Base-by-base conservation (phyloP, 2,329 filamentous ascomycete genomes). In the Colletotrichum sp. region DNA sequence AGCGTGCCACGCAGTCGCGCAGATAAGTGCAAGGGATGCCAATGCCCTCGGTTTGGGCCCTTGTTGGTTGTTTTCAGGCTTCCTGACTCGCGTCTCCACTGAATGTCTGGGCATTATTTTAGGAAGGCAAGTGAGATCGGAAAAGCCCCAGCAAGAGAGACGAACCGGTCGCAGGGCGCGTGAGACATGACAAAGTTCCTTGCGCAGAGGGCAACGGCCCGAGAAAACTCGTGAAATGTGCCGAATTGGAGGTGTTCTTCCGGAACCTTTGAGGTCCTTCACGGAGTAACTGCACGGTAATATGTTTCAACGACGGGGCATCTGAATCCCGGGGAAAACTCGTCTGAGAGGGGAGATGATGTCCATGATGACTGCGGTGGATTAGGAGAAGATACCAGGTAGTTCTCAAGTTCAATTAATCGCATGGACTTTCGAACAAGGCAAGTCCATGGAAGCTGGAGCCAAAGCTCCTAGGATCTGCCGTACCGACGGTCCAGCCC, bases 41-140 rank as follows among this genome's bases (percentile, higher is more conserved):
- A 25, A 52, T 36, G 19, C 13, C 28, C 48, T 25, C 9, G 12
- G 52, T 13, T 44, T 7, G 44, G 30, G 44, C 68, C 68, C 30
- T 71, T 9, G 60, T 44, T 57, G 16, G 22, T 36, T 27, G 13
- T 16, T 59, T 57, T 16, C 30, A 25, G 68, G 68, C 30, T 32
- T 66, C 34, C 60, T 71, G 68, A 71, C 68, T 71, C 68, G 68
- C 22, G 30, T 34, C 68, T 22, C 68, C 68, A 66, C 68, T 12
- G 30, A n/a, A 32, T n/a, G 30, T 12, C 68, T 65, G 59, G 68
- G 68, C 68, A 71, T 44, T 65, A 25, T 57, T 15, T 39, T 6
- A 39, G 39, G n/a, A 71, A 71, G 30, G 34, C 44, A 30, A 36
- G 30, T 27, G 44, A 32, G 39, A 65, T 65, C 32, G 60, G 27